Base-by-base conservation (phyloP, 2,329 filamentous ascomycete species). In the Sporothrix phasma region DNA sequence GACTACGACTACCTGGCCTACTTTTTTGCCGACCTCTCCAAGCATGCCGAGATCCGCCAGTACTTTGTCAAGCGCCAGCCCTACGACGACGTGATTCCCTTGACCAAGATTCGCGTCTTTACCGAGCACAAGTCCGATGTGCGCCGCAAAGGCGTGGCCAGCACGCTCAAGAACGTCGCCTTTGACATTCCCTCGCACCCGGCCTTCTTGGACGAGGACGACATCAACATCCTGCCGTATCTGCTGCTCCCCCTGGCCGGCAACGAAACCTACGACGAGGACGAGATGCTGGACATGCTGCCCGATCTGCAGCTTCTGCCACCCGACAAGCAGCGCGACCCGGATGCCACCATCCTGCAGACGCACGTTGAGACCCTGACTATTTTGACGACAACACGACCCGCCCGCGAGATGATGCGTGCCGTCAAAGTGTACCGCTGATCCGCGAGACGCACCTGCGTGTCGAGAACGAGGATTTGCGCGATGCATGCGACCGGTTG, bases 1-100 rank as follows among this genome's bases (percentile, higher is more conserved):
- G 84, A 93, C 75, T 97, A 86, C 74, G 92, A 99, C 77, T 97
- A 97, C 75, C 83, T 99, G 26, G 86, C 92, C 47, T 99, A 97
- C 73, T 81, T 97, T 63, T 95, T 99, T 73, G 93, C 94, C 46
- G 93, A 99, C 74, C 81, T 99, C 10, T 88, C 92, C 59, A 96
- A 92, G 75, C 87, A 92, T 70, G 80, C 85, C 41, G 83, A 89
- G 68, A 85, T 92, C 22, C 83, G 90, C 34, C 80, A 84, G 60
- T 90, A 94, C 77, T 89, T 96, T 69, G 81, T 90, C 5, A 82
- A 80, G 15, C 80, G 84, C 62, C 89, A 95, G 73, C 77, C 83
- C 1, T 93, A 95, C 74, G 92, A 96, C 73, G 80, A 79, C 1
- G 84, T 96, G 15, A 85, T 97, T n/a, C 94, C 94, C 2, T 80